These are phyloP conservation scores for Gymnopilus dilepis DNA, from an alignment of 768 basidiomycete genomes.

Conservation along the genomic window DNA sequence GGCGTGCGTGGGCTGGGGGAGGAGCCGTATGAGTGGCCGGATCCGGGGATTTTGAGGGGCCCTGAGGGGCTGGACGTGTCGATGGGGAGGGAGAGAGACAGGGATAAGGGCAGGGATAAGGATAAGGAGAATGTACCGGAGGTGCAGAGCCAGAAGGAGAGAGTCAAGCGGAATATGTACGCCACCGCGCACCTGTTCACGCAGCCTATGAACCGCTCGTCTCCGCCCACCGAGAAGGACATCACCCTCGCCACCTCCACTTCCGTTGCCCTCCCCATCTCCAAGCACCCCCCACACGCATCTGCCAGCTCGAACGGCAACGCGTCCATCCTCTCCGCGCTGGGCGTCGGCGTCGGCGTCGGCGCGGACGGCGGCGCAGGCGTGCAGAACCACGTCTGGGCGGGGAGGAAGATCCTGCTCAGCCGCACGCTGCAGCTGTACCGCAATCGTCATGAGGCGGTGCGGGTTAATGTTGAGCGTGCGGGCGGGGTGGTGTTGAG, in stretches of 20 bases:
- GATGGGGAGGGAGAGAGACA: slow-evolving; percentile 19
- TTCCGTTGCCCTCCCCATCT: not conserved
- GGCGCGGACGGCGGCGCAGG: not conserved
- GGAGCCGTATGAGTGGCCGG: slow-evolving; percentile 72
- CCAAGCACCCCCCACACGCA: not conserved
- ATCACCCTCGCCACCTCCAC: slow-evolving; percentile 14
- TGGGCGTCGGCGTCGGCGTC: not conserved
- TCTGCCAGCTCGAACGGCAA: not conserved
- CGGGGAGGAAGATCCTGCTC: slow-evolving; percentile 63
- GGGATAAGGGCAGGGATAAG: slow-evolving; percentile 17
- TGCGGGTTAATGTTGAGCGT: slow-evolving; percentile 62
- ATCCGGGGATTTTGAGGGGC: slow-evolving; percentile 55
- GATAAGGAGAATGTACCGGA: slow-evolving; percentile 24
- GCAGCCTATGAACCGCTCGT: slow-evolving; percentile 23
- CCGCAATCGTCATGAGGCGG: slow-evolving; percentile 51
- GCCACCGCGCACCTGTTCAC: slow-evolving; percentile 36
- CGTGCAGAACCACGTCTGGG: slow-evolving; percentile 52
- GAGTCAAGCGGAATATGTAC: slow-evolving; percentile 38
- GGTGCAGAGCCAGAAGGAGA: slow-evolving; percentile 32
- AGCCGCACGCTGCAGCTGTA: slow-evolving; percentile 61
- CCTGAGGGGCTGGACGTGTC: slow-evolving; percentile 21
- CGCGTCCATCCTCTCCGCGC: not conserved
- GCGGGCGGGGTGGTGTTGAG: slow-evolving; percentile 50
- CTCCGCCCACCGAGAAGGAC: slow-evolving; percentile 23
- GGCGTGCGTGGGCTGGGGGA: slow-evolving; percentile 57